phyloP scores from a whole-genome alignment of 1,284 basidiomycete genomes.

The Ceratobasidium papillatum region DNA sequence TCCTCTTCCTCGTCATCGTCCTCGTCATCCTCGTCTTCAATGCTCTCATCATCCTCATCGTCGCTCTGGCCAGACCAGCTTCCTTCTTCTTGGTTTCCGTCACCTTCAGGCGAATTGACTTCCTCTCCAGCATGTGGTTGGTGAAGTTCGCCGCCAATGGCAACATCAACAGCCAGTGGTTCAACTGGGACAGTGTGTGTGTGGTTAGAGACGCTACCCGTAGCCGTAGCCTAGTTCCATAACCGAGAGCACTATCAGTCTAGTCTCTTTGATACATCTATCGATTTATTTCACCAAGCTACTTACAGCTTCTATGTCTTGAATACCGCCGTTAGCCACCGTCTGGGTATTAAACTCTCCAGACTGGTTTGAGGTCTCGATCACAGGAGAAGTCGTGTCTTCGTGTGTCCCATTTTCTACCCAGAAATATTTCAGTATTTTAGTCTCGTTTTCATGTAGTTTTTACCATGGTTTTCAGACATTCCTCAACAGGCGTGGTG shows the following conservation, averaged over 20 bases:
- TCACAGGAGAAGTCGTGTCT: not conserved
- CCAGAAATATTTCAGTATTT: not conserved
- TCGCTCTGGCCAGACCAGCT: slow-evolving; percentile 31
- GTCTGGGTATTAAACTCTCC: not conserved
- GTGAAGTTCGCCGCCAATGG: not conserved
- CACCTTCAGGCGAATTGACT: slow-evolving; percentile 39
- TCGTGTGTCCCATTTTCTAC: not conserved
- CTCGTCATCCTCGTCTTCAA: slow-evolving; percentile 52
- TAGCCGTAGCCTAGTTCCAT: not conserved
- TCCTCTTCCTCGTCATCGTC: slow-evolving; percentile 72
- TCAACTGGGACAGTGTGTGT: not conserved
- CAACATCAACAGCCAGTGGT: not conserved
- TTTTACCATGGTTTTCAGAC: slow-evolving; percentile 33
- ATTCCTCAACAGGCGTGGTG: slow-evolving; percentile 7
- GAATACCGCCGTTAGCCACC: not conserved
- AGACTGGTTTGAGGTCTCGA: not conserved
- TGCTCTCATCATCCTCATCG: slow-evolving; percentile 44
- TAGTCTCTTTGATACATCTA: not conserved
- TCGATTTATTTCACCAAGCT: not conserved
- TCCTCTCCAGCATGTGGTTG: slow-evolving; percentile 29
- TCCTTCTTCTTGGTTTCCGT: slow-evolving; percentile 37
- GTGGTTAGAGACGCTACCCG: not conserved
- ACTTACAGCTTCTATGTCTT: slow-evolving; percentile 4
- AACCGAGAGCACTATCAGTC: not conserved
- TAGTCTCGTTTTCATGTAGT: no score